Evolutionary conservation across 345 rosid species (phyloP).

Genomic region (Rhodomyrtus tomentosa): DNA sequence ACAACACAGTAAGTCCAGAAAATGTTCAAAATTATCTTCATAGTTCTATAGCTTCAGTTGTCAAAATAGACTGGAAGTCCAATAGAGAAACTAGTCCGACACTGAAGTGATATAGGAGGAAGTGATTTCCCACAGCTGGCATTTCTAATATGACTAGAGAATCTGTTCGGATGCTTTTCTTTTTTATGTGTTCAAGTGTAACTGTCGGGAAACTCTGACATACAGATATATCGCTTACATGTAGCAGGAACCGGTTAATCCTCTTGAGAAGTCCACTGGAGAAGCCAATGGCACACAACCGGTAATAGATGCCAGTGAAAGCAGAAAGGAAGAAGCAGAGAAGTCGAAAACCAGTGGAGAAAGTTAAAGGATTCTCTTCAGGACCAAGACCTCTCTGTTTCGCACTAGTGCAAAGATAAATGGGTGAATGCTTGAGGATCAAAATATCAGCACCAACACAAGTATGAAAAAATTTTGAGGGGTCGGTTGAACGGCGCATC

Average conservation of each 20-base stretch:
- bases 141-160: not conserved
- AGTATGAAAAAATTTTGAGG: not conserved
- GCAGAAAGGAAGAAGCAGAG: not conserved
- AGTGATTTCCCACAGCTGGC: not conserved
- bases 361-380: not conserved
- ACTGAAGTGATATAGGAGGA: not conserved
- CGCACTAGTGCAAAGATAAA: not conserved
- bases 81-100: not conserved
- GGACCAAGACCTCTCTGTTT: not conserved
- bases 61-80: not conserved
- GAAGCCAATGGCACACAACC: not conserved
- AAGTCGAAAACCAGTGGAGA: not conserved
- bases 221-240: not conserved
- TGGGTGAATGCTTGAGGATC: not conserved
- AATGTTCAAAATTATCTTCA: not conserved
- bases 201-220: not conserved
- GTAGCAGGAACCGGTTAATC: not conserved
- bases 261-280: not conserved
- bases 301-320: not conserved
- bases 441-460: not conserved
- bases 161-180: not conserved
- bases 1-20: not conserved
- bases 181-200: not conserved
- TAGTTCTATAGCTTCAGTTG: not conserved
- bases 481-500: not conserved